Evolutionary conservation across 805 yeast genomes (phyloP), one percentile per base, ranked within the genome.

Genomic region (Dipodascopsis uninucleata): DNA sequence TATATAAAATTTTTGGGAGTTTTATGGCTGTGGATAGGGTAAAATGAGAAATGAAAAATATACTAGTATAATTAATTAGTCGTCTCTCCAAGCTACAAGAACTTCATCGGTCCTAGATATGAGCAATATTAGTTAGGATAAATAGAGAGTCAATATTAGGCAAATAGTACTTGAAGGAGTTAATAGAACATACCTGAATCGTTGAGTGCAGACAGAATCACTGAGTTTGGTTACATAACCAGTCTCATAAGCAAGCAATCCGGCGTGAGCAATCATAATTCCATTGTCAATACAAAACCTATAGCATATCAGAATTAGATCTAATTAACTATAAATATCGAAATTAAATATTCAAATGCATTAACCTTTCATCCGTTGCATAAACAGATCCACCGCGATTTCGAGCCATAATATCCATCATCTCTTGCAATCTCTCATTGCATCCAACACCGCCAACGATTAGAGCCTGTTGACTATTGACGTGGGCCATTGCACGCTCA

Each of bases 381-480:
- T 74, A 87, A 3, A 93, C 82, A n/a, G 77, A 73, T 0, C 97
- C 97, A 55, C 81, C 79, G 53, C 98, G 71, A 59, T 89, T 97
- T 35, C 74, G 64, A 17, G 90, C 95, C 98, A 93, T 93, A 36
- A 75, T 67, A n/a, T 76, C 85, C 98, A 93, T 93, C 98, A 93
- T 93, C 58, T 85, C 81, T 62, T 93, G 98, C 49, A 93, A 69
- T 50, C 97, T 65, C 55, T 80, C 82, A 61, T 93, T 93, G 56
- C 95, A 87, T 0, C 98, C 98, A n/a, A 93, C 98, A 20, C 98
- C 98, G 9, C 98, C 98, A 2, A 93, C 98, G 39, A 93, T 86
- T 38, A 93, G 70, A 16, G 93, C 98, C 62, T 89, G 95, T 49
- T 77, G 76, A 3, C 94, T 76, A 56, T 82, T 81, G 2, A 90